A percentile compares a stretch with the other conserved stretches of the same genome.
Evolutionary conservation across 176 grass and related monocot species (phyloP).

Genomic region (Thalia dealbata): DNA sequence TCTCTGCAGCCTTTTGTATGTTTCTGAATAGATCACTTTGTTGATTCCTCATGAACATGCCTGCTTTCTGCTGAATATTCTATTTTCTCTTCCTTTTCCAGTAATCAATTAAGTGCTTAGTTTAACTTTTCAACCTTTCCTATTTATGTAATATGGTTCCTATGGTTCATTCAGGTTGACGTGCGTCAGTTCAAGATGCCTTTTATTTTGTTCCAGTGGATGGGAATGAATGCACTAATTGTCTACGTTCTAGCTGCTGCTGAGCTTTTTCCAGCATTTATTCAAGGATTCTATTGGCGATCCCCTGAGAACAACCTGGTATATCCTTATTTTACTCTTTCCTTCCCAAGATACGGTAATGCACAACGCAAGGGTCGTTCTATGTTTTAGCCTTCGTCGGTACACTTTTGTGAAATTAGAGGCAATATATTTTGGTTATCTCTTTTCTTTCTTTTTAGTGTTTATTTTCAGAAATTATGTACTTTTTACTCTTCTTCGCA

Average conservation of each 20-base stretch:
- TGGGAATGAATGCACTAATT: constrained; percentile 88
- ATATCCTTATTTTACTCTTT: constrained; percentile 3
- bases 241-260: constrained; percentile 75
- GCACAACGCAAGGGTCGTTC: background rate
- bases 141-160: background rate
- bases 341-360: background rate
- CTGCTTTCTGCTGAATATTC: background rate
- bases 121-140: too few relatives aligned
- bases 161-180: constrained; percentile 49
- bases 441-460: too few relatives aligned
- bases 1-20: background rate
- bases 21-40: background rate
- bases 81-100: background rate
- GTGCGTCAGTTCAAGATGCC: constrained; percentile 40
- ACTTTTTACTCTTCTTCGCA: too few relatives aligned
- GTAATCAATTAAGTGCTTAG: too few relatives aligned
- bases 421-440: too few relatives aligned
- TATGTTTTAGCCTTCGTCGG: background rate
- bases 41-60: background rate
- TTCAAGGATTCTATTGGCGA: constrained; percentile 82
- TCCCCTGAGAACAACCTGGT: constrained; percentile 73
- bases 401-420: background rate
- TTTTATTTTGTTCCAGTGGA: constrained; percentile 90
- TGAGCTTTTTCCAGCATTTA: constrained; percentile 60
- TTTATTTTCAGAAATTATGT: too few relatives aligned